A percentile compares a stretch with the other conserved stretches of the same genome.
phyloP scores from a whole-genome alignment of 116 monocot species.

The Cymodocea nodosa region DNA sequence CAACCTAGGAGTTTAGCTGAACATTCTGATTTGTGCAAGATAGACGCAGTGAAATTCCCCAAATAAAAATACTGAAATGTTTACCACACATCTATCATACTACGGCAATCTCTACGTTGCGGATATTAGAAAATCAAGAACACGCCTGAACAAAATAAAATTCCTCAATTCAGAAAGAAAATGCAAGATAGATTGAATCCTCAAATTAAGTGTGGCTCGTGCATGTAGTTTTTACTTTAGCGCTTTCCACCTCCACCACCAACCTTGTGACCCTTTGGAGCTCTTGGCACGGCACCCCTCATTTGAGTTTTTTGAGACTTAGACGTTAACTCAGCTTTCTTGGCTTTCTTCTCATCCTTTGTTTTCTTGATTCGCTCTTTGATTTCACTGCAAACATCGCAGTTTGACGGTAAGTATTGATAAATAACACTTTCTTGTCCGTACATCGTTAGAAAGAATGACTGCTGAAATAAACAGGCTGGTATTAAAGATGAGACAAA shows the following conservation, averaged over 20 bases:
- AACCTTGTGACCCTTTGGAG: constrained; percentile 43
- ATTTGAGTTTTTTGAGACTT: constrained; percentile 42
- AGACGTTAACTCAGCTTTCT: constrained; percentile 32
- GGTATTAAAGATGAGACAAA: too few species aligned
- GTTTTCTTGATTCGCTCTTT: constrained; percentile 66
- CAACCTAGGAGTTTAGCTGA: too few species aligned
- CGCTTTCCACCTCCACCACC: constrained; percentile 59
- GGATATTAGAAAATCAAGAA: too few species aligned
- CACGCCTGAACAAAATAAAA: too few species aligned
- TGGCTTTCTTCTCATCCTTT: constrained; percentile 63
- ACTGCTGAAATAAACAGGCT: too few species aligned
- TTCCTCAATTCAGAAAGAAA: not conserved
- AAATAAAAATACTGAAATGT: too few species aligned
- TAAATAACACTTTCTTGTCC: not conserved
- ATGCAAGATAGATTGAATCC: too few species aligned
- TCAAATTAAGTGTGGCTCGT: not conserved
- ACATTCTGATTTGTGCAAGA: too few species aligned
- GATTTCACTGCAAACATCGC: constrained; percentile 29
- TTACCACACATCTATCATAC: too few species aligned
- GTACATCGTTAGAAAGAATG: not conserved
- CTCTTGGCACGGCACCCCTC: constrained; percentile 27
- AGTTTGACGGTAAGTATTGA: too few species aligned
- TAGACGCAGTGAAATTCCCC: too few species aligned
- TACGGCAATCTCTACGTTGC: not conserved
- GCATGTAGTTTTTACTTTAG: constrained; percentile 2